Evolutionary conservation across 805 yeast species (phyloP).

Genomic region (Saturnispora galanensis): DNA sequence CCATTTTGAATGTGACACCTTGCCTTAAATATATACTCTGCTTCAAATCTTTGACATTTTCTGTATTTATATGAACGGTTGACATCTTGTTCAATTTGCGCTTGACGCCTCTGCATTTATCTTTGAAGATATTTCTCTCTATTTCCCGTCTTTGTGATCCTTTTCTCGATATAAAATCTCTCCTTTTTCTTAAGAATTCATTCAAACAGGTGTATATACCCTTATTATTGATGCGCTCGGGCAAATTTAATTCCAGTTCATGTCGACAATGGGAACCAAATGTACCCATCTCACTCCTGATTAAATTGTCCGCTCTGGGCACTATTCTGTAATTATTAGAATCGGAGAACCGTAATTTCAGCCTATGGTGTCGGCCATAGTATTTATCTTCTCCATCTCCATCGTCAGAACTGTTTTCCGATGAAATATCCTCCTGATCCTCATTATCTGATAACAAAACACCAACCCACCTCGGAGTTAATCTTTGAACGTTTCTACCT

Average conservation of each 20-base stretch:
- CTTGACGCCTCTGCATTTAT: neutral
- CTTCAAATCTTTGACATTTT: neutral
- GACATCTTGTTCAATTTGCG: neutral
- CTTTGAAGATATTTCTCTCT: neutral
- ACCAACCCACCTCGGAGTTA: conserved; percentile 2
- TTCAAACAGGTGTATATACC: neutral
- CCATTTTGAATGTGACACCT: conserved; percentile 2
- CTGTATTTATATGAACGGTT: neutral
- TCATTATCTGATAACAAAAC: too few species aligned
- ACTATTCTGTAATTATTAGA: conserved; percentile 2
- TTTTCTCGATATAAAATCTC: neutral
- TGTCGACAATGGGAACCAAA: conserved; percentile 2
- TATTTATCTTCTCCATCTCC: neutral
- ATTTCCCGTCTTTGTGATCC: neutral
- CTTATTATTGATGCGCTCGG: neutral
- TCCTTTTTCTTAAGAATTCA: neutral
- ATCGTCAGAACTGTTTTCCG: neutral
- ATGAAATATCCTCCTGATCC: neutral
- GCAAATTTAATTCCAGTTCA: conserved; percentile 1
- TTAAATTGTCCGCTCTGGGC: neutral
- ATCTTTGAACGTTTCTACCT: neutral
- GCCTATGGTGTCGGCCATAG: neutral
- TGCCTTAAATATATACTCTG: conserved; percentile 4
- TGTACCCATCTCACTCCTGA: neutral
- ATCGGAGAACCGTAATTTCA: conserved; percentile 2